A percentile compares a stretch with the other conserved stretches of the same genome.
phyloP scores from a whole-genome alignment of 2,329 filamentous ascomycete genomes.

The Aspergillus melleus region DNA sequence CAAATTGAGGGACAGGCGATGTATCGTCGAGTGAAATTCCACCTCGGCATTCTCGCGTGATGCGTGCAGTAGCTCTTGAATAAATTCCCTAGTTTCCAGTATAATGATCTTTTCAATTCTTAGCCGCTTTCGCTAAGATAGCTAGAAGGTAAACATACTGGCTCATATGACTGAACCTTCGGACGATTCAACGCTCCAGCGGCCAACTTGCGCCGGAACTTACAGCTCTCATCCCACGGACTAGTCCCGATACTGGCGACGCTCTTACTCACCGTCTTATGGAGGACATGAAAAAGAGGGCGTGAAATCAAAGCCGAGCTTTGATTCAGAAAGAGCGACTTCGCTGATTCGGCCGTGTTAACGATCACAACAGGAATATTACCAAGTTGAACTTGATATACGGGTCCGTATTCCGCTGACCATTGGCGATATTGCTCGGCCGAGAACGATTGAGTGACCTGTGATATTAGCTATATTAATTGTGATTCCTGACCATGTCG shows the following conservation, averaged over 20 bases:
- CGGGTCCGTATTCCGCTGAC: not conserved
- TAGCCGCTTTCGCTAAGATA: not conserved
- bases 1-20: not conserved
- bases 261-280: constrained; percentile 2
- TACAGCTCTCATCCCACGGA: constrained; percentile 6
- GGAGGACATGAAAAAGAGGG: not conserved
- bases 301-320: not conserved
- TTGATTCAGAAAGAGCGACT: not conserved
- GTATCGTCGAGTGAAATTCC: not conserved
- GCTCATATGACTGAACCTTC: not conserved
- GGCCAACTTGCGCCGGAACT: constrained; percentile 1
- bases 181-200: constrained; percentile 2
- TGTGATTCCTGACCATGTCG: no score
- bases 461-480: not conserved
- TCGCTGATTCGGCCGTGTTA: not conserved
- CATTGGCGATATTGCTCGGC: not conserved
- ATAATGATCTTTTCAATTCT: not conserved
- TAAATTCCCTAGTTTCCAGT: not conserved
- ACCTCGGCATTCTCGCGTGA: not conserved
- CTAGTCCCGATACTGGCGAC: not conserved
- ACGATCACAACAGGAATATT: not conserved
- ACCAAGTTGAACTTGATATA: not conserved
- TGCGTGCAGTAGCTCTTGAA: not conserved
- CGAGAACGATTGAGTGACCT: not conserved
- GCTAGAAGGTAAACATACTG: not conserved